phyloP scores from a whole-genome alignment of 768 basidiomycete genomes.

The Cyathus striatus region DNA sequence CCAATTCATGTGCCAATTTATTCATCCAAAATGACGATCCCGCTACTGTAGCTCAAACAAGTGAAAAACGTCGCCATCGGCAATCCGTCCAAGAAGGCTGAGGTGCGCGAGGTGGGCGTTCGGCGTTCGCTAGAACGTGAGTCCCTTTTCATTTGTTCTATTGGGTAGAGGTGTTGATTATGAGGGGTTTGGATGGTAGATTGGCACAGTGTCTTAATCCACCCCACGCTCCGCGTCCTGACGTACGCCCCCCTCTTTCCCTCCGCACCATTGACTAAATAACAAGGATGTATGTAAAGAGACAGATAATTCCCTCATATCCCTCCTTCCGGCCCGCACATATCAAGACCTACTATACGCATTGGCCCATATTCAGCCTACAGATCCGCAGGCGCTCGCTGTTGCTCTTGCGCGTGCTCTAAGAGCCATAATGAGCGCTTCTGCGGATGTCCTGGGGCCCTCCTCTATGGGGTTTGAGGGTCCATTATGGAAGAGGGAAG shows the following conservation, averaged over 20 bases:
- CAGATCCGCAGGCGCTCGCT: conserved; percentile 35
- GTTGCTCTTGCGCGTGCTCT: conserved; percentile 62
- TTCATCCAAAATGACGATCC: too few relatives aligned
- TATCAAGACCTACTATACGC: conserved; percentile 59
- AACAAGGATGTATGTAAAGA: too few relatives aligned
- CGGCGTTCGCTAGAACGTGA: conserved; percentile 49
- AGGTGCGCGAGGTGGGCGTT: conserved; percentile 40
- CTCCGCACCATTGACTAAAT: neutral
- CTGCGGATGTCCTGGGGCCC: conserved; percentile 68
- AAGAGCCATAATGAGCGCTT: conserved; percentile 49
- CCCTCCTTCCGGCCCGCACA: conserved; percentile 53
- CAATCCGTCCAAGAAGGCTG: conserved; percentile 66
- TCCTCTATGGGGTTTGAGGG: conserved; percentile 61
- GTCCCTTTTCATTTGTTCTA: conserved; percentile 4
- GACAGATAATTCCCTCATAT: conserved; percentile 53
- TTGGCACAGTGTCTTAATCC: conserved; percentile 57
- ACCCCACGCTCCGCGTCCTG: conserved; percentile 13
- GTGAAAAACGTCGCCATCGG: conserved; percentile 79
- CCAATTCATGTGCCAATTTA: too few relatives aligned
- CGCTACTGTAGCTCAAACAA: too few relatives aligned
- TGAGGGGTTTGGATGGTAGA: too few relatives aligned
- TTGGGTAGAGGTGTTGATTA: too few relatives aligned
- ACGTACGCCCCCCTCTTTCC: conserved; percentile 31
- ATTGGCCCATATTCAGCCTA: conserved; percentile 39
- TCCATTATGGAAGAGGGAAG: too few relatives aligned